Percentiles rank a stretch among this genome's conserved stretches.
phyloP scores from a whole-genome alignment of 2,329 filamentous ascomycete genomes.

The Xylariaceae sp. region DNA sequence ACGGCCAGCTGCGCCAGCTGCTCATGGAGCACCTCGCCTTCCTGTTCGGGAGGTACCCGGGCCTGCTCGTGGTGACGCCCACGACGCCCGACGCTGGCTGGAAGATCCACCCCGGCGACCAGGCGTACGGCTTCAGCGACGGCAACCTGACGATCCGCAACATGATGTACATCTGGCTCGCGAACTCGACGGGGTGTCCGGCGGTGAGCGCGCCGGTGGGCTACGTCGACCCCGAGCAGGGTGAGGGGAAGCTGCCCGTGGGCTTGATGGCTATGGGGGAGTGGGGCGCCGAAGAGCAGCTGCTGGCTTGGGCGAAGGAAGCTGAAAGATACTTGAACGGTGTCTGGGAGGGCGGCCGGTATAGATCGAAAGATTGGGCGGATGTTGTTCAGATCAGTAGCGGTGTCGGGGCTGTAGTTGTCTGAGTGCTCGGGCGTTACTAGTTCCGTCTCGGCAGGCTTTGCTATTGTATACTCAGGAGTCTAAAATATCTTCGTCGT shows the following conservation, averaged over 20 bases:
- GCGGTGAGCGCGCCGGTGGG: conserved; percentile 75
- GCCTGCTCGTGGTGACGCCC: conserved; percentile 77
- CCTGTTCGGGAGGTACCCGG: conserved; percentile 67
- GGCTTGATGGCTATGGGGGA: conserved; percentile 66
- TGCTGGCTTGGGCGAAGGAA: conserved; percentile 63
- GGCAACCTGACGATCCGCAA: conserved; percentile 71
- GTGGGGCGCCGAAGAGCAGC: conserved; percentile 67
- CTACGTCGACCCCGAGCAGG: conserved; percentile 62
- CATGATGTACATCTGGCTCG: conserved; percentile 86
- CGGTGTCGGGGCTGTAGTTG: neutral
- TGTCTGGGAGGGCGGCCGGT: conserved; percentile 50
- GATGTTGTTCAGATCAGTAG: conserved; percentile 53
- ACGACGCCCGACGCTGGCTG: conserved; percentile 77
- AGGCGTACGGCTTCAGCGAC: conserved; percentile 74
- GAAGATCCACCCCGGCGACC: conserved; percentile 61
- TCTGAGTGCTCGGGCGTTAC: no score
- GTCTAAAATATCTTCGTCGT: no score
- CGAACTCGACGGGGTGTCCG: conserved; percentile 80
- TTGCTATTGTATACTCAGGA: no score
- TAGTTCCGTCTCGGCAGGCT: no score
- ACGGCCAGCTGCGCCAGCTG: conserved; percentile 72
- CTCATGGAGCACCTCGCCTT: conserved; percentile 53
- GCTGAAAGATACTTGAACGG: conserved; percentile 59
- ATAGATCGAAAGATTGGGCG: conserved; percentile 57
- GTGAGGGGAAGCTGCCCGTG: conserved; percentile 61